These are phyloP conservation scores for Fibroporia radiculosa DNA, from an alignment of 768 basidiomycete species.

Conservation along the genomic window DNA sequence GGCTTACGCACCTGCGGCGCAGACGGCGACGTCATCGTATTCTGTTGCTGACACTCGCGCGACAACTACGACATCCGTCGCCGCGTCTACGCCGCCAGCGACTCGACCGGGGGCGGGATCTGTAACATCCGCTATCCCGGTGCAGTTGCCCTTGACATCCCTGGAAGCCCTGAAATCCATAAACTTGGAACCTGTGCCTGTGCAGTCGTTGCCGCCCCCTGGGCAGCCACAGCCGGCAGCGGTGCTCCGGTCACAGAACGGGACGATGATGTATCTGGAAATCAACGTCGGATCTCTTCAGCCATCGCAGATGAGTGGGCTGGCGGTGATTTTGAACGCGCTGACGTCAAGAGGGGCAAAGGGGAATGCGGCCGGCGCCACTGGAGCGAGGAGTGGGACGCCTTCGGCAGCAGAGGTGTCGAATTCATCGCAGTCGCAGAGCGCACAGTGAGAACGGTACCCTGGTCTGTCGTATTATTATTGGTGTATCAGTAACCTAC, in stretches of 20 bases:
- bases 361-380: conserved; percentile 5
- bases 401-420: background rate
- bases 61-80: conserved; percentile 3
- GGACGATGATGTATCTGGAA: conserved; percentile 65
- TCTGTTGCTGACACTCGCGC: conserved; percentile 5
- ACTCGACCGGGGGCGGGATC: background rate
- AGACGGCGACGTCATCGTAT: conserved; percentile 4
- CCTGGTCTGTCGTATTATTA: conserved; percentile 8
- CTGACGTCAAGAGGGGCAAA: conserved; percentile 44
- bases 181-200: conserved; percentile 67
- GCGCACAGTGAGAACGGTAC: background rate
- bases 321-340: conserved; percentile 65
- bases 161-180: conserved; percentile 55
- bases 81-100: background rate
- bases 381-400: conserved; percentile 1
- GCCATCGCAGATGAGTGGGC: conserved; percentile 67
- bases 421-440: background rate
- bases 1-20: conserved; percentile 13
- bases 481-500: conserved; percentile 12
- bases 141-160: conserved; percentile 60
- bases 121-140: conserved; percentile 35
- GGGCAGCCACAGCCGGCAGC: conserved; percentile 66
- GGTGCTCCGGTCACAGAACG: conserved; percentile 43
- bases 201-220: conserved; percentile 39
- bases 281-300: conserved; percentile 73